Evolutionary conservation across 306 rosid species (phyloP).

Genomic region (Inga oerstediana): DNA sequence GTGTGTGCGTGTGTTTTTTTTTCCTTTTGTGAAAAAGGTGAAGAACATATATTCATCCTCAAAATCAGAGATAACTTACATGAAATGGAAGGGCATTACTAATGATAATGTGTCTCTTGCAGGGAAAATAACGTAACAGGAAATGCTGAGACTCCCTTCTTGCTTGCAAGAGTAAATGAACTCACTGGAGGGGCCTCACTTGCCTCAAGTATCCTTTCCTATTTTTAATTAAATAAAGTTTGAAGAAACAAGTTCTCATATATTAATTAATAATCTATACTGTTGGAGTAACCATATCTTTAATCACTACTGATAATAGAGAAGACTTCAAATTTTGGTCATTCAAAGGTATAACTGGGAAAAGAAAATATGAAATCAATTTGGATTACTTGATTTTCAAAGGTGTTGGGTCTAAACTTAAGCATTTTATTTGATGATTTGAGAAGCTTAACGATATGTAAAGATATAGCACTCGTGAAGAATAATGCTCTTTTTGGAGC

Average conservation of each 20-base stretch:
- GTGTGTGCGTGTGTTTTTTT: too few relatives aligned
- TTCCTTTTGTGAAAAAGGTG: neutral
- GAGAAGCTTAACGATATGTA: conserved; percentile 47
- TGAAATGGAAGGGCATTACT: neutral
- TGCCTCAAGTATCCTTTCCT: conserved; percentile 76
- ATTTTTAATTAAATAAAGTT: neutral
- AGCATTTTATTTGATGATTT: conserved; percentile 22
- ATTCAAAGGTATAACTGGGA: too few relatives aligned
- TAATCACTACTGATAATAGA: neutral
- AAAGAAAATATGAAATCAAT: neutral
- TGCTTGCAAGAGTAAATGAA: conserved; percentile 76
- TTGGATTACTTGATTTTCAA: conserved; percentile 7
- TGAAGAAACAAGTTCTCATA: neutral
- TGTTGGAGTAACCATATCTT: neutral
- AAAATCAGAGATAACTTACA: neutral
- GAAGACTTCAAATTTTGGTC: neutral
- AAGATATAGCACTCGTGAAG: conserved; percentile 96
- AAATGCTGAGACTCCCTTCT: conserved; percentile 85
- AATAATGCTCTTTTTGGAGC: conserved; percentile 86
- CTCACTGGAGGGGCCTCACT: conserved; percentile 90
- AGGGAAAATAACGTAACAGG: conserved; percentile 81
- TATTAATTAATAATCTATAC: neutral
- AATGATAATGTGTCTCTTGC: conserved; percentile 4
- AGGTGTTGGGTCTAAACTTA: neutral
- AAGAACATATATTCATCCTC: neutral